Evolutionary conservation across 2,329 filamentous ascomycete genomes (phyloP), one percentile per base, ranked within the genome.

Genomic region (Davidsoniella virescens): DNA sequence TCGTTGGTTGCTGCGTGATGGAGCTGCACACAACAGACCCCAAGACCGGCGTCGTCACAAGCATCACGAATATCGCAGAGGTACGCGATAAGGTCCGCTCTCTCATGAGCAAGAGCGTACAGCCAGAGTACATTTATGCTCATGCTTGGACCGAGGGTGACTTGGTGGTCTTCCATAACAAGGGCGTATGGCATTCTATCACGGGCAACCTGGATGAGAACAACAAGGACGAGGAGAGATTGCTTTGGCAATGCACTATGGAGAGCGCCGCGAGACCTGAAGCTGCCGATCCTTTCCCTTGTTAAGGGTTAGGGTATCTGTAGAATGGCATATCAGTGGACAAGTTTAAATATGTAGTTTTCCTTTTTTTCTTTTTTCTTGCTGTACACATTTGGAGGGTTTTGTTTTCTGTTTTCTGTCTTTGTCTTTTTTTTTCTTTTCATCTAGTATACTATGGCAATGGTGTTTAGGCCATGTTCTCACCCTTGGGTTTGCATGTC

Each of bases 231-330:
- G 40, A 51, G 12, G 57, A 59, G 52, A 57, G 61, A 20, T 25
- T 62, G 45, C 50, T 63, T 51, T 63, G 61, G 60, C 61, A 63
- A 49, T 58, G 56, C 38, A 60, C 55, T 4, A 59, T 60, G 58
- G 51, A 54, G 14, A 55, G 55, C 44, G 51, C 47, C 6, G 44
- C 44, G 18, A 23, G 17, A 16, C 51, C 51, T 17, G 47, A 53
- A 33, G 47, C 47, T 2, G 47, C 44, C 7, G 26, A 46, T 23
- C 42, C 49, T 36, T 52, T 14, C 20, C 12, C 17, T 23, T 23
- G 20, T 2, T 25, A 16, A 39, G 12, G 26, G 43, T 26, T 20
- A 20, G 20, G 44, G 39, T 29, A 46, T 20, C 14, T n/a, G 26
- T 7, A 37, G 14, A 14, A 9, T 20, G 7, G 8, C 29, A 10